phyloP scores from a whole-genome alignment of 2,329 filamentous ascomycete species.

The Grosmannia huntii region DNA sequence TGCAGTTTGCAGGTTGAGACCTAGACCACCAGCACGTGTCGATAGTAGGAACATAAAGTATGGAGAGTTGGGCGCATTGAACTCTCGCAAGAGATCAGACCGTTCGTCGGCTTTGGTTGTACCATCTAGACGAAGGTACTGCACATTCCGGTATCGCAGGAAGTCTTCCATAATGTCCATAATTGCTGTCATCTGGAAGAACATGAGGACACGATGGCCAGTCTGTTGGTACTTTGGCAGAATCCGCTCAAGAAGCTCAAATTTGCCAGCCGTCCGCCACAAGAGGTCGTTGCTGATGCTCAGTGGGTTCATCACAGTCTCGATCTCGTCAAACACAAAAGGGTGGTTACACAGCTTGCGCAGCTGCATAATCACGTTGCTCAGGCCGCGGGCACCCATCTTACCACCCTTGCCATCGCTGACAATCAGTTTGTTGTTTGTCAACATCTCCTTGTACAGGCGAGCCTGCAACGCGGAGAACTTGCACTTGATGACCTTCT shows the following conservation, averaged over 20 bases:
- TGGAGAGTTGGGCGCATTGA: constrained; percentile 80
- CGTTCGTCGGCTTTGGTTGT: constrained; percentile 96
- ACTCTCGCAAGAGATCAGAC: constrained; percentile 74
- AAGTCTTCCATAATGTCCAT: constrained; percentile 99
- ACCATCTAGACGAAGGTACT: constrained; percentile 87
- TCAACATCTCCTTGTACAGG: constrained; percentile 95
- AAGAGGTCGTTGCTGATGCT: constrained; percentile 83
- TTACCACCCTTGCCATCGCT: constrained; percentile 93
- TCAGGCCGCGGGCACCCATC: constrained; percentile 83
- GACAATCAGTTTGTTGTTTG: constrained; percentile 86
- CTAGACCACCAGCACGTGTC: constrained; percentile 93
- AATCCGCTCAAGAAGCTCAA: constrained; percentile 84
- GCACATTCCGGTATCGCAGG: constrained; percentile 66
- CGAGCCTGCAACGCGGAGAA: constrained; percentile 90
- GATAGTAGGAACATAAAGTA: constrained; percentile 99
- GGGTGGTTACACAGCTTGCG: constrained; percentile 98
- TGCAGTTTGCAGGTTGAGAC: constrained; percentile 91
- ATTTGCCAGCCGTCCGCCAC: constrained; percentile 94
- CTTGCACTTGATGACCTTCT: constrained; percentile 98
- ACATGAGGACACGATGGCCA: constrained; percentile 94
- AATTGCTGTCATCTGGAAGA: constrained; percentile 99
- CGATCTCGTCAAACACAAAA: constrained; percentile 95
- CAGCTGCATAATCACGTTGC: constrained; percentile 99
- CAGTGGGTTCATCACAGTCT: constrained; percentile 92
- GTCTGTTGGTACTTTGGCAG: constrained; percentile 86